phyloP scores from a whole-genome alignment of 179 eudicot genomes.

The Pouteria campechiana region DNA sequence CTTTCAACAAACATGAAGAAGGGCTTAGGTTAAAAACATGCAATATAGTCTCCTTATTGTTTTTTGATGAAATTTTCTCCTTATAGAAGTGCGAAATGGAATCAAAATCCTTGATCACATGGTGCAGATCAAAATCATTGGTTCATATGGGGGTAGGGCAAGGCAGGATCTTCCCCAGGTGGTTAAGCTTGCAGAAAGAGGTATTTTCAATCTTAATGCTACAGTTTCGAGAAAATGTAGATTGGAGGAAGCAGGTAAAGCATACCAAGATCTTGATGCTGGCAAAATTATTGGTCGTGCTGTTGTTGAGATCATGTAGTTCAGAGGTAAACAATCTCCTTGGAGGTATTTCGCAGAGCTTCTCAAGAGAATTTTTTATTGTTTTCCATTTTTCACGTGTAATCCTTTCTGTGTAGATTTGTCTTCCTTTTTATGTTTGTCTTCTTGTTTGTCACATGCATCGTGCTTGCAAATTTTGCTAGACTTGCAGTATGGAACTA shows the following conservation, averaged over 20 bases:
- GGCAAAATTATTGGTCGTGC: constrained; percentile 87
- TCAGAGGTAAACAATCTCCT: not conserved
- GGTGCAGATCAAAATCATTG: constrained; percentile 79
- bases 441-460: too few species aligned
- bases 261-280: constrained; percentile 65
- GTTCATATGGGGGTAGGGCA: constrained; percentile 95
- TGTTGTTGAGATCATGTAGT: constrained; percentile 69
- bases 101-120: not conserved
- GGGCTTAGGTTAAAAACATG: too few species aligned
- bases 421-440: too few species aligned
- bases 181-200: constrained; percentile 77
- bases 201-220: constrained; percentile 63
- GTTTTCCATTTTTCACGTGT: too few species aligned
- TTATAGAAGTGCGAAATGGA: too few species aligned
- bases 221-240: constrained; percentile 79
- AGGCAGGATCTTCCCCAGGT: constrained; percentile 96
- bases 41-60: too few species aligned
- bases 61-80: not conserved
- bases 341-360: not conserved
- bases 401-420: too few species aligned
- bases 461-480: too few species aligned
- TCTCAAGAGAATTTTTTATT: too few species aligned
- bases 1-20: too few species aligned
- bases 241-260: constrained; percentile 63
- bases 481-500: too few species aligned